A percentile compares a stretch with the other conserved stretches of the same genome.
Evolutionary conservation across 192 early-diverging fungal genomes (phyloP).

Genomic region (Gonapodya prolifera): DNA sequence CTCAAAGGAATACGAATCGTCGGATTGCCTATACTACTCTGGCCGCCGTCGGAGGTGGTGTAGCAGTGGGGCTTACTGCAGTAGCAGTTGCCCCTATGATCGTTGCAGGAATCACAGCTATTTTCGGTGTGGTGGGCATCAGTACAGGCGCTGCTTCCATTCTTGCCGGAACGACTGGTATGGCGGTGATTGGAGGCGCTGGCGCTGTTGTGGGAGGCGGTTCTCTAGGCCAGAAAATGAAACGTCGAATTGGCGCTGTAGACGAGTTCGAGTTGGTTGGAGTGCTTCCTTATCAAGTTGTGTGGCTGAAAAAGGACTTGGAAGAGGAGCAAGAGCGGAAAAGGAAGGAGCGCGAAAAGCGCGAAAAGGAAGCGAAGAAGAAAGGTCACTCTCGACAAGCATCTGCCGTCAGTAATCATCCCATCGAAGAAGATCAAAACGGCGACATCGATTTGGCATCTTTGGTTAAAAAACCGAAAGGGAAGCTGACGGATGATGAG

Average conservation of each 20-base stretch:
- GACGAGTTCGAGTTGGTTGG: slow-evolving; percentile 69
- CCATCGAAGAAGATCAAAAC: background rate
- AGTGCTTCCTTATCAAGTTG: slow-evolving; percentile 19
- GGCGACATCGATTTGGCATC: background rate
- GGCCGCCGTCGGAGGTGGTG: slow-evolving; percentile 42
- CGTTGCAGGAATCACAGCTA: slow-evolving; percentile 77
- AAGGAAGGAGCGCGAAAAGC: slow-evolving; percentile 10
- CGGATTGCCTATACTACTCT: slow-evolving; percentile 6
- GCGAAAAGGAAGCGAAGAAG: slow-evolving; percentile 12
- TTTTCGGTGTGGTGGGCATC: slow-evolving; percentile 72
- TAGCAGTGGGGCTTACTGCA: slow-evolving; percentile 83
- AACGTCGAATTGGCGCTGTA: slow-evolving; percentile 71
- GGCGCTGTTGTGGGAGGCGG: slow-evolving; percentile 74
- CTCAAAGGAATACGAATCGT: background rate
- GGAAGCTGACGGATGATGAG: no score
- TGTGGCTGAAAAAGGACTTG: slow-evolving; percentile 18
- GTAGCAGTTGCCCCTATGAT: slow-evolving; percentile 89
- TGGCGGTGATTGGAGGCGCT: slow-evolving; percentile 80
- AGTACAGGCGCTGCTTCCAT: slow-evolving; percentile 65
- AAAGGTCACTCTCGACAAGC: no score
- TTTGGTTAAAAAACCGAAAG: background rate
- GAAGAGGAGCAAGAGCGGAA: slow-evolving; percentile 22
- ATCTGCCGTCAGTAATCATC: slow-evolving; percentile 15
- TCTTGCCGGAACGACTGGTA: slow-evolving; percentile 68
- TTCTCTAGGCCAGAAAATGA: slow-evolving; percentile 59